Conservation (phyloP, 495 filamentous ascomycete genomes). For the Podospora tetraspora region DNA sequence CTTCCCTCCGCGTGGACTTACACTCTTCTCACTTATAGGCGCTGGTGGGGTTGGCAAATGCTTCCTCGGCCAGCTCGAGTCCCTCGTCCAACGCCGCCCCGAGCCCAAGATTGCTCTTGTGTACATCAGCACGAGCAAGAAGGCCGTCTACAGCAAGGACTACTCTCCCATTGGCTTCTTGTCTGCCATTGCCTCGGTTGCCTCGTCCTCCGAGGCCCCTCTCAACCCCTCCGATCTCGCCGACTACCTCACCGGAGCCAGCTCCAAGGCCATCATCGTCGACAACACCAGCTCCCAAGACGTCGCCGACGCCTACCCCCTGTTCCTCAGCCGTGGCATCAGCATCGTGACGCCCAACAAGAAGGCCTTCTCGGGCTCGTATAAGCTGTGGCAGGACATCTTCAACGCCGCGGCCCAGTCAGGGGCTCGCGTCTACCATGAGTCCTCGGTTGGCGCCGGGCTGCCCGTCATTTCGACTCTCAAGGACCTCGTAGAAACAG, state of each 20-base stretch:
- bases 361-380: constrained; percentile 80
- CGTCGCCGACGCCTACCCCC: constrained; percentile 72
- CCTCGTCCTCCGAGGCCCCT: constrained; percentile 51
- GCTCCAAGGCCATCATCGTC: constrained; percentile 70
- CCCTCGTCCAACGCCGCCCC: constrained; percentile 50
- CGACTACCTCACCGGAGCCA: constrained; percentile 63
- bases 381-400: constrained; percentile 76
- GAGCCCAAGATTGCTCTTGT: constrained; percentile 61
- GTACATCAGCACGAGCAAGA: constrained; percentile 75
- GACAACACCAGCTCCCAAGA: constrained; percentile 89
- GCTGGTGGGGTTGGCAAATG: constrained; percentile 87
- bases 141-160: constrained; percentile 60
- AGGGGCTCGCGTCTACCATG: constrained; percentile 81
- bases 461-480: constrained; percentile 88
- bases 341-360: constrained; percentile 95
- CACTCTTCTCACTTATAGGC: constrained; percentile 47
- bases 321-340: constrained; percentile 71
- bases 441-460: constrained; percentile 86
- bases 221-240: constrained; percentile 61
- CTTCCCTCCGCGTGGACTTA: constrained; percentile 6
- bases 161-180: constrained; percentile 53
- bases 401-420: constrained; percentile 57
- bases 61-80: constrained; percentile 76
- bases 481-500: constrained; percentile 81
- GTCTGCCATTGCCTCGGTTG: constrained; percentile 51